These are phyloP conservation scores for Yarrowia sp. DNA, from an alignment of 805 yeast species.

Conservation along the genomic window DNA sequence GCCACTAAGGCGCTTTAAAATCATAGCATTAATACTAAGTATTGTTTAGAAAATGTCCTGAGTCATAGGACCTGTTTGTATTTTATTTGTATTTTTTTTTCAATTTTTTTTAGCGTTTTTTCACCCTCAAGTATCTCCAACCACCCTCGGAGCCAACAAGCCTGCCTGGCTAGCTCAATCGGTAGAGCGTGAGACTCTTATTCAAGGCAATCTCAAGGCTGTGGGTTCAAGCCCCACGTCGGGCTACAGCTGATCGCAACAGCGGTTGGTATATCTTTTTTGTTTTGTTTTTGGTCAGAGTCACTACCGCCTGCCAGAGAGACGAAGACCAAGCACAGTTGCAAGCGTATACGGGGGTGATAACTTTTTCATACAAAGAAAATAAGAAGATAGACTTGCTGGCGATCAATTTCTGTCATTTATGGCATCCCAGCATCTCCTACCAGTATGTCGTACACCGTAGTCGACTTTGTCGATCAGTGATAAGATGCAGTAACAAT, in stretches of 20 bases:
- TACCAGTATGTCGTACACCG: too few species aligned
- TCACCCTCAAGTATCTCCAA: background rate
- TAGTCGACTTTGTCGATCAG: too few species aligned
- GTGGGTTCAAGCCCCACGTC: slow-evolving; percentile 16
- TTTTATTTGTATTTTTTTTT: background rate
- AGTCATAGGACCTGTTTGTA: too few species aligned
- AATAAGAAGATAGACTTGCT: too few species aligned
- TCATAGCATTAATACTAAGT: background rate
- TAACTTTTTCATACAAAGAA: too few species aligned
- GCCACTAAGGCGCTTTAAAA: background rate
- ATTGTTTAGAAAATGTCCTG: too few species aligned
- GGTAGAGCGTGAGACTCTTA: slow-evolving; percentile 12
- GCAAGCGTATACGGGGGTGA: too few species aligned
- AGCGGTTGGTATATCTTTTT: background rate
- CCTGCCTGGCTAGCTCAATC: slow-evolving; percentile 18
- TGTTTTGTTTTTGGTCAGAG: background rate
- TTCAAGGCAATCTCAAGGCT: background rate
- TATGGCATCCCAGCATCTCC: too few species aligned
- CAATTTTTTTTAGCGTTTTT: background rate
- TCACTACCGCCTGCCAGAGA: too few species aligned
- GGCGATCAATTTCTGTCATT: too few species aligned
- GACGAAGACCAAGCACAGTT: too few species aligned
- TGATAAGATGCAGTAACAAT: too few species aligned
- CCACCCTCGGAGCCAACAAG: background rate
- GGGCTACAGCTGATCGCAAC: background rate